Percentiles rank a stretch among this genome's conserved stretches.
Evolutionary conservation across 306 rosid genomes (phyloP).

Genomic region (Cajanus cajan): DNA sequence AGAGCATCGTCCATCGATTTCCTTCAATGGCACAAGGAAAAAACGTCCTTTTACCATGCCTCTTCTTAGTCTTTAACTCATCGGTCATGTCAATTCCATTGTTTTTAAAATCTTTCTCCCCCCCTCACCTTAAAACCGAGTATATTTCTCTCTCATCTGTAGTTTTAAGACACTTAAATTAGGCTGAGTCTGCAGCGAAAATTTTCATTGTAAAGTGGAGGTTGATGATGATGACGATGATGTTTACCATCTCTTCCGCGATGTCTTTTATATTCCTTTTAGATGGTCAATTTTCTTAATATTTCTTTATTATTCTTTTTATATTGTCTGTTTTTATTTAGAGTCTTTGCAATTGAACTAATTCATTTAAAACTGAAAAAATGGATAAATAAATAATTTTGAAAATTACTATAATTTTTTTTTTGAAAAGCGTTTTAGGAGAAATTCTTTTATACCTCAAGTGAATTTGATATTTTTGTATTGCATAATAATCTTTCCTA

Average conservation of each 20-base stretch:
- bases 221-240: conserved; percentile 42
- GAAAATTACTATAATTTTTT: too few species aligned
- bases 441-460: too few species aligned
- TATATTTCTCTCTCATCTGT: conserved; percentile 17
- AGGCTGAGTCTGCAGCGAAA: conserved; percentile 37
- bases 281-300: not conserved
- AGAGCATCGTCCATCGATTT: conserved; percentile 20
- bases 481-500: too few species aligned
- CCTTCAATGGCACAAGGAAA: not conserved
- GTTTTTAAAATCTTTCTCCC: not conserved
- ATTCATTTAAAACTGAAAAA: not conserved
- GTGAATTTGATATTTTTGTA: too few species aligned
- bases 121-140: not conserved
- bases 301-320: not conserved
- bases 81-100: conserved; percentile 18
- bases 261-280: too few species aligned
- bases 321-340: not conserved
- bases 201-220: conserved; percentile 36
- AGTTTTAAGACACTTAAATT: conserved; percentile 38
- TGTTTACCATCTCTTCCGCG: not conserved
- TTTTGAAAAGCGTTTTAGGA: too few species aligned
- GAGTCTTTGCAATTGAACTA: not conserved
- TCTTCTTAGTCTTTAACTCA: not conserved
- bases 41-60: not conserved
- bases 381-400: not conserved